These are phyloP conservation scores for Metschnikowia kunwiensis DNA, from an alignment of 805 yeast genomes.

Conservation along the genomic window DNA sequence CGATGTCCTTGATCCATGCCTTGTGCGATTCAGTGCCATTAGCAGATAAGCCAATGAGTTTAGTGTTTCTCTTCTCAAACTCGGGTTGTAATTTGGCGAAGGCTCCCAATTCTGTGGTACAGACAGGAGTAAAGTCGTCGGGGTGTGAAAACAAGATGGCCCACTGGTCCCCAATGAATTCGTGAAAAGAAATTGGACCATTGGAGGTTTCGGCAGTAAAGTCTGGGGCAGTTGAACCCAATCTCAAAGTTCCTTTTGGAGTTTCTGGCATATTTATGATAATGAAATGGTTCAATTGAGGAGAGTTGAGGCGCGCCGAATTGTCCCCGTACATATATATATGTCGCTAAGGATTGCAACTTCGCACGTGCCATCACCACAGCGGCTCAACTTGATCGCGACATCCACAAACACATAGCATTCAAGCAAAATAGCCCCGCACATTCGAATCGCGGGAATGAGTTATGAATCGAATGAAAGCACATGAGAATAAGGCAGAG, in stretches of 20 bases:
- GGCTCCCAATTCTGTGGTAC: constrained; percentile 95
- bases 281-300: no score
- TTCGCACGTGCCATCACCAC: constrained; percentile 22
- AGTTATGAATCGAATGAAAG: no score
- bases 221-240: constrained; percentile 85
- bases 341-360: constrained; percentile 17
- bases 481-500: no score
- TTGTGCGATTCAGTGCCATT: constrained; percentile 77
- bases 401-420: no score
- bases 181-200: constrained; percentile 84
- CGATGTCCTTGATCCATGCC: constrained; percentile 88
- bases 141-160: constrained; percentile 89
- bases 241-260: constrained; percentile 45
- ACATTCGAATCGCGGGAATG: no score
- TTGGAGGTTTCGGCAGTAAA: constrained; percentile 78
- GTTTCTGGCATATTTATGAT: constrained; percentile 12
- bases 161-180: constrained; percentile 84
- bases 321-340: constrained; percentile 1
- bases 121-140: constrained; percentile 94
- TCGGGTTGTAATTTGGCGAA: constrained; percentile 87
- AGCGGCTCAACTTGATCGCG: no score
- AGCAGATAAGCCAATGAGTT: constrained; percentile 87
- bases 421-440: no score
- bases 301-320: no score
- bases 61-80: constrained; percentile 78